Evolutionary conservation across 2,329 filamentous ascomycete species (phyloP).

Genomic region (Monascus ruber): DNA sequence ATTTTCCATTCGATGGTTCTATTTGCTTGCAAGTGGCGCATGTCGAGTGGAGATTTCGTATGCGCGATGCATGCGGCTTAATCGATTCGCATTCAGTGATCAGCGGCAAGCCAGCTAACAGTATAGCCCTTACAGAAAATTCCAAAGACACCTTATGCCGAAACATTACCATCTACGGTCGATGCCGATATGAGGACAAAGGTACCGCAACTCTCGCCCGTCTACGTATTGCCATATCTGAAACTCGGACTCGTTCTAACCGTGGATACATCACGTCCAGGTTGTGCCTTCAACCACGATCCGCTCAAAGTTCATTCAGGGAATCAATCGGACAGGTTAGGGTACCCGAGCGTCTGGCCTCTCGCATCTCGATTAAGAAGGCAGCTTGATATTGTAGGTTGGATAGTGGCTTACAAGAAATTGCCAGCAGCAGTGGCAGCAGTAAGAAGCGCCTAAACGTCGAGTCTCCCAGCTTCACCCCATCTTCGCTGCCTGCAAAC

Average conservation of each 20-base stretch:
- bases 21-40: not conserved
- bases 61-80: not conserved
- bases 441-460: slow-evolving; percentile 73
- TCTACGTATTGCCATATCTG: not conserved
- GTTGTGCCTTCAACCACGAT: slow-evolving; percentile 82
- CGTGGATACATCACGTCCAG: slow-evolving; percentile 21
- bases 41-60: no score
- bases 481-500: slow-evolving; percentile 37
- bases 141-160: slow-evolving; percentile 80
- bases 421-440: slow-evolving; percentile 4
- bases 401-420: slow-evolving; percentile 9
- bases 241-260: slow-evolving; percentile 7
- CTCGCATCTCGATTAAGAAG: not conserved
- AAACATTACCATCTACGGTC: slow-evolving; percentile 86
- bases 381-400: slow-evolving; percentile 1
- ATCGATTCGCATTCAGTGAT: not conserved
- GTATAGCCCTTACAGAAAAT: slow-evolving; percentile 44
- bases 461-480: slow-evolving; percentile 91
- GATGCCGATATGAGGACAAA: slow-evolving; percentile 84
- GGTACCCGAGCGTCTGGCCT: slow-evolving; percentile 2
- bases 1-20: slow-evolving; percentile 1
- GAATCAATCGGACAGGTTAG: slow-evolving; percentile 30
- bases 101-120: not conserved
- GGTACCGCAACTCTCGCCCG: slow-evolving; percentile 32
- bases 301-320: slow-evolving; percentile 47